These are phyloP conservation scores for Microcos paniculata DNA, from an alignment of 345 rosid species.

Conservation along the genomic window DNA sequence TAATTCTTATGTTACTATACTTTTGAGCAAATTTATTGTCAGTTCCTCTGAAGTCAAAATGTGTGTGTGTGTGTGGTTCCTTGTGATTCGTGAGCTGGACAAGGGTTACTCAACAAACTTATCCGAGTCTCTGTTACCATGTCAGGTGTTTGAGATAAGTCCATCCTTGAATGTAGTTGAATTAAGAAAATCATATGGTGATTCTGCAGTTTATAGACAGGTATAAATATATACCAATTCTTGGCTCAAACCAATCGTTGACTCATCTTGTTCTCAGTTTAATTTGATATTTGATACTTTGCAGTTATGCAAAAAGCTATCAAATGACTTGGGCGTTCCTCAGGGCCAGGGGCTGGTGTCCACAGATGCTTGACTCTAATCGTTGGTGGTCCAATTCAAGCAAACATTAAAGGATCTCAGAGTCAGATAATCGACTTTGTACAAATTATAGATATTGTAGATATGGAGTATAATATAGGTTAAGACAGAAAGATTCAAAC, in stretches of 20 bases:
- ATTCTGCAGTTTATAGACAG: constrained; percentile 73
- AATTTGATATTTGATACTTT: constrained; percentile 12
- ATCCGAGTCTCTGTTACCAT: background rate
- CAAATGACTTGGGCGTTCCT: constrained; percentile 64
- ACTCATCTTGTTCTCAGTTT: background rate
- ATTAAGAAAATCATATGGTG: constrained; percentile 80
- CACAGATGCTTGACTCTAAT: constrained; percentile 11
- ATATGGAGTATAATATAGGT: too few relatives aligned
- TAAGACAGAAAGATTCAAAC: too few relatives aligned
- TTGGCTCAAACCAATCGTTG: background rate
- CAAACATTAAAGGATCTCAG: background rate
- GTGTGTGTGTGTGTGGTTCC: too few relatives aligned
- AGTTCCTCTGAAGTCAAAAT: background rate
- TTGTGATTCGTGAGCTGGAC: too few relatives aligned
- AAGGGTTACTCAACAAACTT: too few relatives aligned
- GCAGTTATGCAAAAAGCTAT: constrained; percentile 80
- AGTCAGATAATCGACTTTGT: too few relatives aligned
- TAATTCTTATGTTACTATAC: constrained; percentile 17
- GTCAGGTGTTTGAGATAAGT: constrained; percentile 83
- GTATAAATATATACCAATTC: constrained; percentile 32
- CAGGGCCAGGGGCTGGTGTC: constrained; percentile 30
- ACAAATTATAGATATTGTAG: too few relatives aligned
- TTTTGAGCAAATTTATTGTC: background rate
- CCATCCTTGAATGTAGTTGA: constrained; percentile 81
- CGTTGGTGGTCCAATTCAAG: background rate